Evolutionary conservation across 495 filamentous ascomycete species (phyloP).

Genomic region (Trypethelium eluteriae): DNA sequence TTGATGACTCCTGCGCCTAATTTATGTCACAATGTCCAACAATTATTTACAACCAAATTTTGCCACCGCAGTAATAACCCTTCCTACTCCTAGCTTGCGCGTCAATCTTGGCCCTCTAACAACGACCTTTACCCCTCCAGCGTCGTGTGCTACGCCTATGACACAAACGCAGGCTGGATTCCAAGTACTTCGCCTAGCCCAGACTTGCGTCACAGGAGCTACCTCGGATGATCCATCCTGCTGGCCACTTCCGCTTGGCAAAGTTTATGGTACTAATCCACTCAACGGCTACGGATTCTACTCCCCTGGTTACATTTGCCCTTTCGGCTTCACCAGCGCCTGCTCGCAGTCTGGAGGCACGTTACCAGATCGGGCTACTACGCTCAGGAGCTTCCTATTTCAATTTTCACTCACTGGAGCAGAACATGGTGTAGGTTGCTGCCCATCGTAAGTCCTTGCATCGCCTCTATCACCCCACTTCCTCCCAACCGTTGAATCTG

Average conservation of each 20-base stretch:
- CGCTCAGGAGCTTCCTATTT: neutral
- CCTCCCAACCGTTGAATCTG: neutral
- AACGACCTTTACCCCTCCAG: neutral
- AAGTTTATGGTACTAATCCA: neutral
- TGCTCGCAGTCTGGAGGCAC: neutral
- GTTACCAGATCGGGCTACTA: neutral
- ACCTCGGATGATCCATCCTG: neutral
- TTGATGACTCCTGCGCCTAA: too few species aligned
- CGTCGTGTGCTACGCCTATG: neutral
- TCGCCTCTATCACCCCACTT: neutral
- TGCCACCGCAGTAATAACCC: too few species aligned
- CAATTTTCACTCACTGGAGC: neutral
- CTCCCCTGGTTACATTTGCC: neutral
- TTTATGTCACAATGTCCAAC: too few species aligned
- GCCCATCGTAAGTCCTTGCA: neutral
- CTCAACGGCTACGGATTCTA: neutral
- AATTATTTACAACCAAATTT: too few species aligned
- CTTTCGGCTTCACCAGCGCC: neutral
- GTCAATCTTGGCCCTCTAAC: neutral
- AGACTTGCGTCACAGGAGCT: neutral
- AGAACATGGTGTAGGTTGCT: neutral
- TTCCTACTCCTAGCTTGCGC: neutral
- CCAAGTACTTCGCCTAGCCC: neutral
- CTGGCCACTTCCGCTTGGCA: neutral
- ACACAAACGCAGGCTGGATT: neutral